These are phyloP conservation scores for Suillus subaureus DNA, from an alignment of 768 basidiomycete genomes.

Conservation along the genomic window DNA sequence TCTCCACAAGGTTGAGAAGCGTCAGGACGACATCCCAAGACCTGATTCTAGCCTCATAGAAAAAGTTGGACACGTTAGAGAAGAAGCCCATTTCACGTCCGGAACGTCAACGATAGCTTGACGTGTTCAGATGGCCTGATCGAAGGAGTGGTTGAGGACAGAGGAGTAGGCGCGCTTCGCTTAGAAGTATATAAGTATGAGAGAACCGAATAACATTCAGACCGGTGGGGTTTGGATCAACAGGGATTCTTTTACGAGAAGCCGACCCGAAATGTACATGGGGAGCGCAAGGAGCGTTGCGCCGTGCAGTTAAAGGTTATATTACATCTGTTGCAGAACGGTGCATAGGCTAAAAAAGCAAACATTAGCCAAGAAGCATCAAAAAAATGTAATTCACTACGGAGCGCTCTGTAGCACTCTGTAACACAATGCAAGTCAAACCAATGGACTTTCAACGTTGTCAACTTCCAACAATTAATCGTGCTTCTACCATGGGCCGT, in stretches of 20 bases:
- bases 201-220: background rate
- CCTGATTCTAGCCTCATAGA: background rate
- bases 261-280: background rate
- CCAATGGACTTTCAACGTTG: too few species aligned
- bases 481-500: too few species aligned
- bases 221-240: background rate
- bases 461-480: too few species aligned
- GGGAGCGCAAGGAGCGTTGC: background rate
- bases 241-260: background rate
- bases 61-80: background rate
- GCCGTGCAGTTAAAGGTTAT: background rate
- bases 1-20: background rate
- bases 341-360: too few species aligned
- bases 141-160: background rate
- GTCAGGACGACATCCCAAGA: constrained; percentile 1
- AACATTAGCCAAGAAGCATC: too few species aligned
- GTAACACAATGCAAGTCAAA: too few species aligned
- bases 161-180: background rate
- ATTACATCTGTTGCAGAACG: too few species aligned
- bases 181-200: background rate
- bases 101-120: background rate
- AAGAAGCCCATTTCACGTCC: background rate
- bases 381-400: too few species aligned
- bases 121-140: background rate
- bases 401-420: too few species aligned